These are phyloP conservation scores for Leccinum fuscescens DNA, from an alignment of 1,284 basidiomycete genomes.

Conservation along the genomic window DNA sequence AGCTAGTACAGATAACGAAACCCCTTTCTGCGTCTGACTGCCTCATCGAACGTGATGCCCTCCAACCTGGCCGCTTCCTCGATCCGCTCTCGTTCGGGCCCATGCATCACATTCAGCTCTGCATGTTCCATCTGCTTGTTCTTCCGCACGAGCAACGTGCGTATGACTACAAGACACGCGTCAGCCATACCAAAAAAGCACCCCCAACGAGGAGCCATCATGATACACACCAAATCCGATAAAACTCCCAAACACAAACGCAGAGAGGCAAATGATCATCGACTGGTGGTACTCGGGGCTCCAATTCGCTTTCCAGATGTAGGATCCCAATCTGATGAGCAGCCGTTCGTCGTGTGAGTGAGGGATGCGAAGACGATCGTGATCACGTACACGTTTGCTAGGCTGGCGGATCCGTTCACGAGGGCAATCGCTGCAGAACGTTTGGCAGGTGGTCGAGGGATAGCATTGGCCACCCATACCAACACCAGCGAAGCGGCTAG, in stretches of 20 bases:
- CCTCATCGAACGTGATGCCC: conserved; percentile 27
- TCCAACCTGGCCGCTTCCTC: conserved; percentile 23
- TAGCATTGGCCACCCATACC: conserved; percentile 61
- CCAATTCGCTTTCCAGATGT: conserved; percentile 39
- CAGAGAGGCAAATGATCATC: conserved; percentile 45
- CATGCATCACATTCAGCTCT: background rate
- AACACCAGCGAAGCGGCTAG: conserved; percentile 16
- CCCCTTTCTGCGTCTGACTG: background rate
- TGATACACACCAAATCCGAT: background rate
- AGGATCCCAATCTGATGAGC: background rate
- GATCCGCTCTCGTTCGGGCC: background rate
- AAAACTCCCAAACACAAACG: conserved; percentile 35
- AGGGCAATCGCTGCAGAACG: conserved; percentile 44
- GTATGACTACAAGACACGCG: conserved; percentile 35
- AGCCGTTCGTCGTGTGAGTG: background rate
- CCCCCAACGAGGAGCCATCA: background rate
- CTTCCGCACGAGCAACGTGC: background rate
- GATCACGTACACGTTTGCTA: conserved; percentile 31
- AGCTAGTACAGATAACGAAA: background rate
- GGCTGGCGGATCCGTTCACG: conserved; percentile 31
- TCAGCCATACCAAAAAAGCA: too few species aligned
- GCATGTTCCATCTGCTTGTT: background rate
- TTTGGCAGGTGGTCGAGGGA: conserved; percentile 63
- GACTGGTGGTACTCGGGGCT: conserved; percentile 49
- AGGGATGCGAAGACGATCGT: background rate